A percentile compares a stretch with the other conserved stretches of the same genome.
phyloP scores from a whole-genome alignment of 768 basidiomycete species.

The Macrocybe gigantea region DNA sequence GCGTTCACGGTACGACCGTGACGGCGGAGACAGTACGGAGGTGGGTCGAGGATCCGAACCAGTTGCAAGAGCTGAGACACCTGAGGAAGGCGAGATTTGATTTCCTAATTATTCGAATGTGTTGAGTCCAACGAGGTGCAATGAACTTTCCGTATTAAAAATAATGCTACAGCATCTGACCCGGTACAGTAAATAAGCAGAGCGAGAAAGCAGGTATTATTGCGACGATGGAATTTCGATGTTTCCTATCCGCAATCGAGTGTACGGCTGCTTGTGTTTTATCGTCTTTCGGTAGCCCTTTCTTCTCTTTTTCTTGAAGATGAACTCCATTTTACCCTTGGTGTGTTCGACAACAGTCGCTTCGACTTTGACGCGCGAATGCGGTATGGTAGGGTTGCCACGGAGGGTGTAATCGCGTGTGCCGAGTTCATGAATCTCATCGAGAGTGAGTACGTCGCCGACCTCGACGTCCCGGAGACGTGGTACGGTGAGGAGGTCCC shows the following conservation, averaged over 20 bases:
- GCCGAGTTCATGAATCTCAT: constrained; percentile 89
- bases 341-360: constrained; percentile 98
- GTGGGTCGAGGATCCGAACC: constrained; percentile 34
- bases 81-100: constrained; percentile 87
- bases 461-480: constrained; percentile 80
- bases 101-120: background rate
- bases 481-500: constrained; percentile 91
- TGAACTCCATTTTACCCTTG: constrained; percentile 86
- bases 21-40: constrained; percentile 34
- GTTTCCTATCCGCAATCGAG: constrained; percentile 86
- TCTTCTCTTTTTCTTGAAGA: constrained; percentile 96
- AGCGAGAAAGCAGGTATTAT: constrained; percentile 7
- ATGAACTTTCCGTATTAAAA: background rate
- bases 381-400: constrained; percentile 65
- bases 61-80: constrained; percentile 61
- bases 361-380: constrained; percentile 62
- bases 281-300: constrained; percentile 97
- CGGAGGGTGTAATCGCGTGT: constrained; percentile 92
- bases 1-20: constrained; percentile 50
- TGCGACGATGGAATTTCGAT: constrained; percentile 44
- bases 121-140: background rate
- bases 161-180: constrained; percentile 2
- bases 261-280: constrained; percentile 90
- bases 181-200: constrained; percentile 1
- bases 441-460: constrained; percentile 78